Conservation (phyloP, 2,329 filamentous ascomycete species). For the Knufia petricola region DNA sequence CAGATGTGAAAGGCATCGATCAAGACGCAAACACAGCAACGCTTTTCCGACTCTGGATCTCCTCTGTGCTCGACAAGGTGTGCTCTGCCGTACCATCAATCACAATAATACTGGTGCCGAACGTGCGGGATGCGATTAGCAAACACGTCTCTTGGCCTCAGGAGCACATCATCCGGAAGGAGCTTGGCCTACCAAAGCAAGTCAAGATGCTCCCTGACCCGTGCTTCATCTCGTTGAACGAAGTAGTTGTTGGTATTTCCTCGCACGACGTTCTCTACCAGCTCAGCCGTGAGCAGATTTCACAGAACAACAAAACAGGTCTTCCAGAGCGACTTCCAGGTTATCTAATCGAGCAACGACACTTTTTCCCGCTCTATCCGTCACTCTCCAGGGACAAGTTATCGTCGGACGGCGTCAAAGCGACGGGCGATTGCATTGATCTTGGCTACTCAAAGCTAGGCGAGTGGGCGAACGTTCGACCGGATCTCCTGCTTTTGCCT, state of each 20-base stretch:
- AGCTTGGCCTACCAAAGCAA: slow-evolving; percentile 68
- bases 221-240: slow-evolving; percentile 80
- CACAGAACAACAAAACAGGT: slow-evolving; percentile 46
- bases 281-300: slow-evolving; percentile 63
- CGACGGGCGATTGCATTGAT: slow-evolving; percentile 67
- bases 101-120: slow-evolving; percentile 74
- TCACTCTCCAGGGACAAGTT: slow-evolving; percentile 59
- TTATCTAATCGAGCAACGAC: slow-evolving; percentile 78
- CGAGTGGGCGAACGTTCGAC: slow-evolving; percentile 78
- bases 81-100: slow-evolving; percentile 62
- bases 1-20: slow-evolving; percentile 56
- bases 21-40: slow-evolving; percentile 73
- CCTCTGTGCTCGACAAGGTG: slow-evolving; percentile 62
- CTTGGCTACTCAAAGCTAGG: slow-evolving; percentile 75
- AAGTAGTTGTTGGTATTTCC: slow-evolving; percentile 70
- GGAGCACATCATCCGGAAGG: slow-evolving; percentile 57
- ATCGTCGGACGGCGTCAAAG: slow-evolving; percentile 54
- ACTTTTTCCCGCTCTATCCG: slow-evolving; percentile 85
- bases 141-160: slow-evolving; percentile 84
- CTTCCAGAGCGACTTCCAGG: slow-evolving; percentile 61
- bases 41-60: slow-evolving; percentile 72
- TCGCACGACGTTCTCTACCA: slow-evolving; percentile 79
- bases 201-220: slow-evolving; percentile 78
- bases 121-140: slow-evolving; percentile 68
- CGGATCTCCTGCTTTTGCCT: slow-evolving; percentile 75